Conservation (phyloP, 768 basidiomycete species). For the Pleurotus tuoliensis region DNA sequence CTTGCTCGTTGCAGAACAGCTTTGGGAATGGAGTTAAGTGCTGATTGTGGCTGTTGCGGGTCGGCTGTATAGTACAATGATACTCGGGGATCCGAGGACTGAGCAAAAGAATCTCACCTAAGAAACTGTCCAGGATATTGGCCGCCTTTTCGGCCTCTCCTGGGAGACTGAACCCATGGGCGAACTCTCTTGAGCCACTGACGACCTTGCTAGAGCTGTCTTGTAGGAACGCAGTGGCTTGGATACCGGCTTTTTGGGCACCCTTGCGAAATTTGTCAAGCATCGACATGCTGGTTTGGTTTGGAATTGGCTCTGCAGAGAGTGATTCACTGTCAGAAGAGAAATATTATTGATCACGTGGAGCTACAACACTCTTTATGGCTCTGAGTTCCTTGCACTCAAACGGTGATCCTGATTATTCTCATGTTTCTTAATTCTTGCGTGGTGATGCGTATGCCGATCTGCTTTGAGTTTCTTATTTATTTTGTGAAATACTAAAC, state of each 20-base stretch:
- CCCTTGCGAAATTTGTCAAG: constrained; percentile 79
- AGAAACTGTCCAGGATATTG: constrained; percentile 84
- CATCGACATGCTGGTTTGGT: constrained; percentile 35
- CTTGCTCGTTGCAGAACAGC: constrained; percentile 85
- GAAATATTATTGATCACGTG: no score
- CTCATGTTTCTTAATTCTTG: no score
- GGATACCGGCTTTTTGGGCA: constrained; percentile 77
- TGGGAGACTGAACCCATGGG: constrained; percentile 83
- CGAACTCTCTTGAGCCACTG: constrained; percentile 71
- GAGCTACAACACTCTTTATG: no score
- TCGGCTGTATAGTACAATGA: constrained; percentile 53
- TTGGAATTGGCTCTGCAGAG: no score
- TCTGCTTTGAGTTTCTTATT: no score
- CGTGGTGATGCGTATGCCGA: no score
- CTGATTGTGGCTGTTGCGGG: constrained; percentile 82
- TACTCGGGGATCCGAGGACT: not conserved
- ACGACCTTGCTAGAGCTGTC: constrained; percentile 66
- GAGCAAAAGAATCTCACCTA: constrained; percentile 50
- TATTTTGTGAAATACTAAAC: no score
- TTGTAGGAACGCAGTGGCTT: constrained; percentile 73
- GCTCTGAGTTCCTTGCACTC: no score
- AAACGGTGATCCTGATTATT: no score
- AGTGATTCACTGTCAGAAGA: no score
- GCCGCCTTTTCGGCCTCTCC: constrained; percentile 95
- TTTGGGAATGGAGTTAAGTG: constrained; percentile 92